Percentiles rank a stretch among this genome's conserved stretches.
phyloP scores from a whole-genome alignment of 1,139 yeast genomes.

The Pichia sp. region DNA sequence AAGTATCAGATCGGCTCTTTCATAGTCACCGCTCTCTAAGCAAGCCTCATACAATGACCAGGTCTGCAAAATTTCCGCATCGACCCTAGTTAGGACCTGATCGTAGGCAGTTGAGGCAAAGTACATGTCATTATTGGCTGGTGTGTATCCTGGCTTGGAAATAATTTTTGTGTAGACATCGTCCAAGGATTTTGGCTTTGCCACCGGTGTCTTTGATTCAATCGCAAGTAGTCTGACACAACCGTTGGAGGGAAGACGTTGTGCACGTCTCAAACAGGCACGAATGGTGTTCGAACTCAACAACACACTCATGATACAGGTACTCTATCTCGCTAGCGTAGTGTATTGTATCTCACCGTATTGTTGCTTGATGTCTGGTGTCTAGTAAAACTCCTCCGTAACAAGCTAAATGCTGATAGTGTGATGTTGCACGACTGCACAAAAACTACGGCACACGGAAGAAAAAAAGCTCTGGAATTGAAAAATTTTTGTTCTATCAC shows the following conservation, averaged over 20 bases:
- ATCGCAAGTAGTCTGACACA: conserved; percentile 15
- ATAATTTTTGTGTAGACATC: conserved; percentile 24
- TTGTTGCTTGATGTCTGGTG: background rate
- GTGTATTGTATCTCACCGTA: background rate
- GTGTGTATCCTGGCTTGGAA: conserved; percentile 1
- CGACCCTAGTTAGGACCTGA: conserved; percentile 26
- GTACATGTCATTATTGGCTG: conserved; percentile 16
- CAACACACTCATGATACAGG: conserved; percentile 13
- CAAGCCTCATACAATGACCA: conserved; percentile 83
- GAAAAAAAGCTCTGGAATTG: conserved; percentile 5
- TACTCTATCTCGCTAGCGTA: background rate
- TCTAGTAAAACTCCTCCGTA: no score
- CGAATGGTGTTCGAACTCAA: conserved; percentile 11
- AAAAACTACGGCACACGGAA: background rate
- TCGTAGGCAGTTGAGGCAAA: conserved; percentile 24
- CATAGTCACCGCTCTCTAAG: conserved; percentile 59
- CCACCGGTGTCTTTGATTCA: conserved; percentile 13
- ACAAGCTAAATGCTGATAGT: no score
- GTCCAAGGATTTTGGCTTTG: conserved; percentile 23
- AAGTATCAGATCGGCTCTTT: conserved; percentile 68
- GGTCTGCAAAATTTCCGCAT: conserved; percentile 52
- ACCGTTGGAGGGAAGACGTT: background rate
- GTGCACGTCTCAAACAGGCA: conserved; percentile 7
- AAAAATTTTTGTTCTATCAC: conserved; percentile 3
- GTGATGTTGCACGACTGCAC: no score